Base-by-base conservation (phyloP, 192 early-diverging fungal species). In the Nowakowskiella sp. region DNA sequence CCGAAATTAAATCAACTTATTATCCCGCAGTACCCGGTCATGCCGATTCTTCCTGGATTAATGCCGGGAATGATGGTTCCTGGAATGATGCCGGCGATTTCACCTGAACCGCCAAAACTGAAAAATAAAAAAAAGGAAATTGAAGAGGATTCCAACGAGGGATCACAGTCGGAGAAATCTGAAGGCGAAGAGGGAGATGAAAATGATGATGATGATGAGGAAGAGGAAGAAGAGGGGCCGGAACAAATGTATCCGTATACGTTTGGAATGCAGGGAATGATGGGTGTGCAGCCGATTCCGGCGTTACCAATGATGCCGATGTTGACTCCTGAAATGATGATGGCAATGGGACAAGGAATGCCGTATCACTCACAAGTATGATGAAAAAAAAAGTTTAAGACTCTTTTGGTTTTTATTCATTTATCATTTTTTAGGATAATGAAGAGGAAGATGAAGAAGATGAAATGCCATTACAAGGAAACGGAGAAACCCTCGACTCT, bases 11-110 rank as follows among this genome's bases (percentile, higher is more conserved):
- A 27, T 39, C 60, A n/a, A 57, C 39, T 8, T 53, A 55, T n/a
- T 55, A 62, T 28, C 57, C 53, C 53, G 60, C 31, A 0, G 55
- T 53, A 55, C 60, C 55, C 26, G 55, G 57, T 34, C 58, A 60
- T 44, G 53, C 46, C 6, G 60, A 56, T 31, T 47, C 7, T 21
- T 7, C 7, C 22, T 28, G 34, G 7, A 7, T 7, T 7, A 13
- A 47, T 9, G 46, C 21, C 7, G 46, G 16, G 46, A 7, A 47
- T 19, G 46, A 28, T 19, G 46, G 10, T 21, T 9, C 16, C 8
- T 29, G 27, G n/a, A 46, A 47, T 9, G 53, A 49, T 4, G 43
- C 44, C 23, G 26, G 42, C 10, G 47, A n/a, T n/a, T n/a, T n/a
- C n/a, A n/a, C n/a, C n/a, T n/a, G n/a, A n/a, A n/a, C 26, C 30